These are phyloP conservation scores for Avena atlantica DNA, from an alignment of 176 grass and related monocot genomes.

Conservation along the genomic window DNA sequence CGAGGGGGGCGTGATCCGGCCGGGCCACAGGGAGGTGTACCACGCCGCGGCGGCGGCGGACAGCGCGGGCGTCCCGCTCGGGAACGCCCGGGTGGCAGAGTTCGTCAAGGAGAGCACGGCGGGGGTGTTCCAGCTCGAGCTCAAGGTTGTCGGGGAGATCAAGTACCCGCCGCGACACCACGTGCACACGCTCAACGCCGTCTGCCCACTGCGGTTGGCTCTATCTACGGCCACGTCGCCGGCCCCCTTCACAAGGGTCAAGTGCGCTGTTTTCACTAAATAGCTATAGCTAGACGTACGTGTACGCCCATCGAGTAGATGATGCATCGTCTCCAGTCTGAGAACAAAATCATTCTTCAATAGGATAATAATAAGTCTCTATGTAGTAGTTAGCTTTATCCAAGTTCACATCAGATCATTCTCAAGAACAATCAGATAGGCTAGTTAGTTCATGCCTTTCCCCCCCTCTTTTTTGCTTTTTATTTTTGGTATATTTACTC, in stretches of 20 bases:
- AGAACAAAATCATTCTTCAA: neutral
- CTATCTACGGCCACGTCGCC: constrained; percentile 1
- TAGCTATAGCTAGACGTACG: neutral
- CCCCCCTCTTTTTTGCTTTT: neutral
- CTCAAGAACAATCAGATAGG: neutral
- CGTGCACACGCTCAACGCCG: neutral
- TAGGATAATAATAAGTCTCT: neutral
- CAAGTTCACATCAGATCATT: neutral
- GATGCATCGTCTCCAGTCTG: too few species aligned
- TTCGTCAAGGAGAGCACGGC: neutral
- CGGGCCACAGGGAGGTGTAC: neutral
- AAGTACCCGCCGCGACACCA: constrained; percentile 1
- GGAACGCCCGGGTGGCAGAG: neutral
- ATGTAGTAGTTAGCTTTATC: neutral
- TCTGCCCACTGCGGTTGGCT: neutral
- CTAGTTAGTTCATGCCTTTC: neutral
- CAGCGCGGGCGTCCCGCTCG: neutral
- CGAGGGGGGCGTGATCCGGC: neutral
- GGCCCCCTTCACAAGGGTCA: constrained; percentile 1
- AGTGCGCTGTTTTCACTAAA: neutral
- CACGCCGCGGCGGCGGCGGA: neutral
- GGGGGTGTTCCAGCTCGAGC: neutral
- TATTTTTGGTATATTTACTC: neutral
- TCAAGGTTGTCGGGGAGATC: neutral
- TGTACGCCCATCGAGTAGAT: too few species aligned